A percentile compares a stretch with the other conserved stretches of the same genome.
phyloP scores from a whole-genome alignment of 495 filamentous ascomycete genomes.

The Annulohypoxylon bovei region DNA sequence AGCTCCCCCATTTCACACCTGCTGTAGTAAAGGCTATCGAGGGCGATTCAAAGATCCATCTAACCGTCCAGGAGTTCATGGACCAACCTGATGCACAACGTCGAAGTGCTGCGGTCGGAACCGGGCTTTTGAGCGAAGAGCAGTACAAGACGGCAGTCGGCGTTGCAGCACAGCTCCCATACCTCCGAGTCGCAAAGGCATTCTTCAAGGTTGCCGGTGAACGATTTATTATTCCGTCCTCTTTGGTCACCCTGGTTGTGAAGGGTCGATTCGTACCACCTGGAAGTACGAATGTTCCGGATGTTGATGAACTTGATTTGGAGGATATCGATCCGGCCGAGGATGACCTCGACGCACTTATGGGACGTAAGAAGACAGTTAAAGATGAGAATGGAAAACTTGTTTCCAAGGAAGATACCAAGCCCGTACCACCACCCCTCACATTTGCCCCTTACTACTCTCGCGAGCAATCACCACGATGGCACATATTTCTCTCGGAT shows the following conservation, averaged over 20 bases:
- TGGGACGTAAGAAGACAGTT: slow-evolving; percentile 76
- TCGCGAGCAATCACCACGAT: slow-evolving; percentile 86
- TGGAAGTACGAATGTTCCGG: slow-evolving; percentile 75
- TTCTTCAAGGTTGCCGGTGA: slow-evolving; percentile 99
- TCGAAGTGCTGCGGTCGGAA: slow-evolving; percentile 71
- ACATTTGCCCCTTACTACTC: slow-evolving; percentile 89
- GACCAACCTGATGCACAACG: slow-evolving; percentile 76
- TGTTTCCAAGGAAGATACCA: slow-evolving; percentile 55
- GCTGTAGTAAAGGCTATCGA: slow-evolving; percentile 78
- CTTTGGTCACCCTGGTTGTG: slow-evolving; percentile 90
- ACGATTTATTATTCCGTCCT: slow-evolving; percentile 89
- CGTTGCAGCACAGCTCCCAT: slow-evolving; percentile 83
- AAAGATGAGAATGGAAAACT: slow-evolving; percentile 67
- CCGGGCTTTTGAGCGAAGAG: slow-evolving; percentile 74
- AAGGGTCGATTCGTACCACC: slow-evolving; percentile 96
- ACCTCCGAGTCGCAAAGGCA: slow-evolving; percentile 85
- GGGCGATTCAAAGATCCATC: slow-evolving; percentile 76
- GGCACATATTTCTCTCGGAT: slow-evolving; percentile 94
- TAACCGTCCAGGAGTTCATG: slow-evolving; percentile 89
- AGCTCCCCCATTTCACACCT: slow-evolving; percentile 88
- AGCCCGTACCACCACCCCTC: slow-evolving; percentile 79
- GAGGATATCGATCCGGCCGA: slow-evolving; percentile 93
- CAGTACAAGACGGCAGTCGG: slow-evolving; percentile 79
- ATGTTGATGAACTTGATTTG: slow-evolving; percentile 78
- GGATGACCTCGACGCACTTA: slow-evolving; percentile 87